phyloP scores from a whole-genome alignment of 139 green algal species.

The Chlamydomonas schloesseri region DNA sequence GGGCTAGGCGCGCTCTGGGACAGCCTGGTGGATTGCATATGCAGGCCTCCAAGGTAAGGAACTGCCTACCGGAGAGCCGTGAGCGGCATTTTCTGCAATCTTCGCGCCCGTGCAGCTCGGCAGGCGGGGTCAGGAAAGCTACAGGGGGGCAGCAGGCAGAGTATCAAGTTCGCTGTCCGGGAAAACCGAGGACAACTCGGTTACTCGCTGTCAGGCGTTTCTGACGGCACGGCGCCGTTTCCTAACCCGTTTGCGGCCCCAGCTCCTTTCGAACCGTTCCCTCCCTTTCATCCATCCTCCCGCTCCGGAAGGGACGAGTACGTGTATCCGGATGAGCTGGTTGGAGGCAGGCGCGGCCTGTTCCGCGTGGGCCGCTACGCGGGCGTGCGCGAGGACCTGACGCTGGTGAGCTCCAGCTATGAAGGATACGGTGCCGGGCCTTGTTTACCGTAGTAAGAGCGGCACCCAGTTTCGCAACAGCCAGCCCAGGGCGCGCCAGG shows the following conservation, averaged over 20 bases:
- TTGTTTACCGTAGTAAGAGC: no score
- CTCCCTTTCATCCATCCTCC: not conserved
- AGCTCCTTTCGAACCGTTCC: not conserved
- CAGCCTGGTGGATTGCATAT: slow-evolving; percentile 86
- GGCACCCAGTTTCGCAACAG: no score
- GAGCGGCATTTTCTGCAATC: no score
- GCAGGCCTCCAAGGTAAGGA: slow-evolving; percentile 79
- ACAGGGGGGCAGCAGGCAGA: no score
- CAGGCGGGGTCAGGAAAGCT: no score
- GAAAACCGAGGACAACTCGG: no score
- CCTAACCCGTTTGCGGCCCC: not conserved
- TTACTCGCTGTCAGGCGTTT: no score
- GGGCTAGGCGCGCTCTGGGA: slow-evolving; percentile 73
- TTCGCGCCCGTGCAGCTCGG: not conserved
- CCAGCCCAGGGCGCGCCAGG: no score
- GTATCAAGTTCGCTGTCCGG: no score
- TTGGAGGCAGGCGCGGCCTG: slow-evolving; percentile 59
- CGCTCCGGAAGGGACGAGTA: slow-evolving; percentile 73
- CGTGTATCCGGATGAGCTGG: slow-evolving; percentile 60
- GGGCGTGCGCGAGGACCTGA: slow-evolving; percentile 69
- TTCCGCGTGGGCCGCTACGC: slow-evolving; percentile 64
- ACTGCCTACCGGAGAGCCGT: no score
- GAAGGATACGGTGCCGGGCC: no score
- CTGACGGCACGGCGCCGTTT: no score
- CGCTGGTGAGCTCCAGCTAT: slow-evolving; percentile 51